These are phyloP conservation scores for Xylaria sp. DNA, from an alignment of 495 filamentous ascomycete species.

Conservation along the genomic window DNA sequence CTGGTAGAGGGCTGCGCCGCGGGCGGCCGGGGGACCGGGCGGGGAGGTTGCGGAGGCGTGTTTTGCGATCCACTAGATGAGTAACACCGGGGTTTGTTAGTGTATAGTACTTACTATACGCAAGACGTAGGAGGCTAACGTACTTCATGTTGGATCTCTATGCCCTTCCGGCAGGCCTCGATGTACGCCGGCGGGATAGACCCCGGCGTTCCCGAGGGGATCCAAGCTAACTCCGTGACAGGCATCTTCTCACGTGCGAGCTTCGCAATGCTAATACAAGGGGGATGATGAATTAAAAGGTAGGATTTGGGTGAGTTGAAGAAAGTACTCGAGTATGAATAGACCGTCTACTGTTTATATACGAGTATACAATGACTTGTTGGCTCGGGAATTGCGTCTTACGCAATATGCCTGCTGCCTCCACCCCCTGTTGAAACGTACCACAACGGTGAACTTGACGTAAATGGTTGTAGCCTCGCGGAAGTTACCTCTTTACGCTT, in stretches of 20 bases:
- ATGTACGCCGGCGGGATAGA: slow-evolving; percentile 2
- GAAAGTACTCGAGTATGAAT: background rate
- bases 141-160: slow-evolving; percentile 16
- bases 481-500: background rate
- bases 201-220: slow-evolving; percentile 19
- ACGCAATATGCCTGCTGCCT: slow-evolving; percentile 25
- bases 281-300: background rate
- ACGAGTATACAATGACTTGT: background rate
- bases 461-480: background rate
- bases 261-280: no score
- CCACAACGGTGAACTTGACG: background rate
- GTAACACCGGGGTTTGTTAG: no score
- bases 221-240: slow-evolving; percentile 26
- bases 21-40: slow-evolving; percentile 20
- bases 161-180: background rate
- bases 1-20: slow-evolving; percentile 25
- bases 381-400: background rate
- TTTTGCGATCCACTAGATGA: slow-evolving; percentile 21
- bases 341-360: background rate
- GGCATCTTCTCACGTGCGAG: slow-evolving; percentile 17
- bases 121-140: background rate
- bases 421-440: background rate
- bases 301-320: background rate
- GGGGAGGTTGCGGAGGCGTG: slow-evolving; percentile 21
- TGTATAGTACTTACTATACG: no score